A percentile compares a stretch with the other conserved stretches of the same genome.
Evolutionary conservation across 192 early-diverging fungal species (phyloP).

Genomic region (Gigaspora rosea): DNA sequence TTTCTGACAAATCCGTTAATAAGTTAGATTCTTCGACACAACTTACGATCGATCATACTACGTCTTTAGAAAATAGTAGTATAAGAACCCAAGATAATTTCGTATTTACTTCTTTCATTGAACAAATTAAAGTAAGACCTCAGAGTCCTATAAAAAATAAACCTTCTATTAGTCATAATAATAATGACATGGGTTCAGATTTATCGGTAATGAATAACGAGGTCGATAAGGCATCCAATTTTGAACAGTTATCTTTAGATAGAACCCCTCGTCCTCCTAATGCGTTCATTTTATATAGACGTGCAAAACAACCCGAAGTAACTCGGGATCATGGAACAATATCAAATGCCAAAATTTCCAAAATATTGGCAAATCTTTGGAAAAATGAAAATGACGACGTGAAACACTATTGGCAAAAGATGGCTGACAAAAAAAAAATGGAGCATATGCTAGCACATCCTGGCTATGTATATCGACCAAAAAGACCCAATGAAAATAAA

Average conservation of each 20-base stretch:
- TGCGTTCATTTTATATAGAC: constrained; percentile 30
- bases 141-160: background rate
- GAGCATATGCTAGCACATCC: constrained; percentile 23
- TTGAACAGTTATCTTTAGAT: background rate
- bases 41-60: constrained; percentile 27
- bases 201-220: background rate
- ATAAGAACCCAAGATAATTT: constrained; percentile 27
- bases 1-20: background rate
- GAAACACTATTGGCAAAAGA: constrained; percentile 20
- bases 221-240: background rate
- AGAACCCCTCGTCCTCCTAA: constrained; percentile 27
- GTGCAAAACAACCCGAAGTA: constrained; percentile 7
- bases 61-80: constrained; percentile 27
- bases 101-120: constrained; percentile 28
- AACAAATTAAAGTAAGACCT: constrained; percentile 15
- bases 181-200: background rate
- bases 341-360: constrained; percentile 16
- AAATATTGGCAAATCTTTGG: constrained; percentile 20
- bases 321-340: background rate
- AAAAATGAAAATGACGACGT: constrained; percentile 3
- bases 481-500: background rate
- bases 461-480: constrained; percentile 20
- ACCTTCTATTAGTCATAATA: background rate
- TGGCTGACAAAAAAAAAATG: constrained; percentile 26
- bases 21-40: background rate